Evolutionary conservation across 2,329 filamentous ascomycete genomes (phyloP).

Genomic region (Pseudonectria buxi): DNA sequence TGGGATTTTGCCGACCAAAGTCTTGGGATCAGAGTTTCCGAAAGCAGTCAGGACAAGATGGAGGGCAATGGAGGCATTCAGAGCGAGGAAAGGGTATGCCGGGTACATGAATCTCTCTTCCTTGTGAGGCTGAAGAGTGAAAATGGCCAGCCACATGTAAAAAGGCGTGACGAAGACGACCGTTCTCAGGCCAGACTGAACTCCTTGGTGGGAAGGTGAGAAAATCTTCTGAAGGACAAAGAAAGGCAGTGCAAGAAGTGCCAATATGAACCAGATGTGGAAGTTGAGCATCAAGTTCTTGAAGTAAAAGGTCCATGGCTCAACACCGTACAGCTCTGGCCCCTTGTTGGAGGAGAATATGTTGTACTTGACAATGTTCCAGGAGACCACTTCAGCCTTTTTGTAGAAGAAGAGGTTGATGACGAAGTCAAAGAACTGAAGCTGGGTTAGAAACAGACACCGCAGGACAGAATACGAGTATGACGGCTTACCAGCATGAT

Average conservation of each 20-base stretch:
- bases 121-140: constrained; percentile 90
- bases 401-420: constrained; percentile 84
- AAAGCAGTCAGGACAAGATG: constrained; percentile 74
- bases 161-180: constrained; percentile 77
- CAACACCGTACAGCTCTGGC: constrained; percentile 88
- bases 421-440: constrained; percentile 58
- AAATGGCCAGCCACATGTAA: constrained; percentile 90
- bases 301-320: constrained; percentile 95
- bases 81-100: constrained; percentile 78
- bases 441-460: background rate
- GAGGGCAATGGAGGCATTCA: constrained; percentile 80
- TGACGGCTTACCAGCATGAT: constrained; percentile 61
- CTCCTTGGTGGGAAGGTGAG: constrained; percentile 53
- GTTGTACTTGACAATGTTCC: constrained; percentile 96
- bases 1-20: constrained; percentile 64
- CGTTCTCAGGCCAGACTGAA: constrained; percentile 66
- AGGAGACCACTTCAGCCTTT: constrained; percentile 67
- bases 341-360: constrained; percentile 77
- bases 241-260: constrained; percentile 66
- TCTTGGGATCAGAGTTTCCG: constrained; percentile 61
- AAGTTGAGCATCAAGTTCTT: constrained; percentile 90
- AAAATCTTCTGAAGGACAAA: constrained; percentile 66
- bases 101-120: constrained; percentile 99
- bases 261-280: constrained; percentile 86
- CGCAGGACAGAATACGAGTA: background rate